Base-by-base conservation (phyloP, 2,329 filamentous ascomycete genomes). In the Cladophialophora yegresii region DNA sequence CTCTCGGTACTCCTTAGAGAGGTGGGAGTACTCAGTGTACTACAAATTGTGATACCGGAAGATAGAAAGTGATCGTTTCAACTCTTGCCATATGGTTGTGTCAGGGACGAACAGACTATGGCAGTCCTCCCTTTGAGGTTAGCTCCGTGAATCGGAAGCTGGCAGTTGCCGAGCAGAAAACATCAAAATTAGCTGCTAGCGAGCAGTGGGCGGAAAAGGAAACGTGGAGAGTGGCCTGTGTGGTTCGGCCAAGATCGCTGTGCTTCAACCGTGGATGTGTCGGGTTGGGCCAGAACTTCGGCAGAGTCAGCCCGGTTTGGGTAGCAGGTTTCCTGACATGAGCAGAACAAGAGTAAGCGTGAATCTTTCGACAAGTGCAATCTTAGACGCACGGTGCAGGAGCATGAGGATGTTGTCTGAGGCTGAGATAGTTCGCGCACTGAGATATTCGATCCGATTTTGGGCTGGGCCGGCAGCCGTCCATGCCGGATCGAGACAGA, bases 31-130 rank as follows among this genome's bases (percentile, higher is more conserved):
- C 30, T 53, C 57, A 61, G 33, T 45, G 47, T 33, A 58, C 61
- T 64, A 64, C 66, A 68, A 65, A 66, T 66, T 62, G 36, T 68
- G 66, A 68, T 57, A 68, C 66, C 55, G 66, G 62, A 63, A 30
- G 33, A 32, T 61, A 54, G 51, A 61, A 26, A 55, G 22, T 36
- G 47, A 26, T 49, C 23, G 66, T 68, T 68, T 68, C 66, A 68
- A 63, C 51, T 28, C 54, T 40, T 30, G 32, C 53, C 50, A 36
- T 62, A 49, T 58, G 36, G 50, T 23, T 57, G 63, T 68, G 54
- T 62, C 63, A 66, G 51, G 50, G 54, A 64, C 36, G 33, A 59
- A 63, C 56, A 56, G 56, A 28, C 6, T 33, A n/a, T 23, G 32
- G 23, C 12, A 45, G 16, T 22, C 22, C 13, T 12, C 23, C n/a